Percentiles rank a stretch among this genome's conserved stretches.
Evolutionary conservation across 148 eudicot species (phyloP).

Genomic region (Rhododendron kiyosumense): DNA sequence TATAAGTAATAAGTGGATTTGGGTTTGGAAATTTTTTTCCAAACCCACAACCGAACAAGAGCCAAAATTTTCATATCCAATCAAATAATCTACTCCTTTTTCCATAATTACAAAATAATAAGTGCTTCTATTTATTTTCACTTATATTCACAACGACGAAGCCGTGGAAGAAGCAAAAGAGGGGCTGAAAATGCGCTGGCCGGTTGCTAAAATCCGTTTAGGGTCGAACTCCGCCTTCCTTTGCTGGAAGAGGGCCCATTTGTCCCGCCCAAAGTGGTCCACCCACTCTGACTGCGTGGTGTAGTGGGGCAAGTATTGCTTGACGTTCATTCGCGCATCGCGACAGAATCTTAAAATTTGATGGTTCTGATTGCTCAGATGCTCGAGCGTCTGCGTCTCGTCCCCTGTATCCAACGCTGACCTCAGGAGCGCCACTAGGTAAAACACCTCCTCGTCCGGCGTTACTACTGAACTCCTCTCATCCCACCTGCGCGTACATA

Average conservation of each 20-base stretch:
- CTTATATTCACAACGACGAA: not conserved
- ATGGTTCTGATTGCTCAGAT: constrained; percentile 51
- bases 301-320: constrained; percentile 86
- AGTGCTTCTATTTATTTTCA: not conserved
- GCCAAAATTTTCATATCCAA: not conserved
- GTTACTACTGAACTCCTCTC: constrained; percentile 57
- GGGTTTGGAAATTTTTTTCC: too few relatives aligned
- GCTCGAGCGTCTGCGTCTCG: constrained; percentile 48
- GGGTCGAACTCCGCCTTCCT: constrained; percentile 75
- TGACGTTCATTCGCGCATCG: constrained; percentile 40
- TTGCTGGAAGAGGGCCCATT: constrained; percentile 47
- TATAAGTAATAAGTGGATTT: too few relatives aligned
- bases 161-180: not conserved
- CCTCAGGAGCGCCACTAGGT: constrained; percentile 60
- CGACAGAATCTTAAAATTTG: constrained; percentile 56
- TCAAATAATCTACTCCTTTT: not conserved
- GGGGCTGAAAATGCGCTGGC: constrained; percentile 72
- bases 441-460: constrained; percentile 80
- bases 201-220: constrained; percentile 56
- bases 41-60: too few relatives aligned
- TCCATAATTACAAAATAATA: not conserved
- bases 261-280: constrained; percentile 69
- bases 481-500: constrained; percentile 56
- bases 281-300: constrained; percentile 61
- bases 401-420: constrained; percentile 65